Conservation (phyloP, 2,329 filamentous ascomycete species). For the Alternaria tenuissima region DNA sequence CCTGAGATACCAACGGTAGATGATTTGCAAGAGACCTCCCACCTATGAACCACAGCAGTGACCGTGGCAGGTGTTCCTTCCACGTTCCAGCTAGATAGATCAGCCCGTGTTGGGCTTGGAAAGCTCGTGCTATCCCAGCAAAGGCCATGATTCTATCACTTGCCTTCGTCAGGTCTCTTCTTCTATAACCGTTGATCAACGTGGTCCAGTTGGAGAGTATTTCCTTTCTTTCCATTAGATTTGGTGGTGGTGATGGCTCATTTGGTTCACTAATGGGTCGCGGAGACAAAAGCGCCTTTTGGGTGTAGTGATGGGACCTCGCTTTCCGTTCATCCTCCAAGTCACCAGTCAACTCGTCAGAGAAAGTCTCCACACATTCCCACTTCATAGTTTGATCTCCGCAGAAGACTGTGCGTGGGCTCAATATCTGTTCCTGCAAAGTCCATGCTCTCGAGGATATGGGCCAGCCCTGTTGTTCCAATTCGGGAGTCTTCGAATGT, state of each 20-base stretch:
- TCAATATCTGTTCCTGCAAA: slow-evolving; percentile 28
- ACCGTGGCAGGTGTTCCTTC: not conserved
- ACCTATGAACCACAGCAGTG: not conserved
- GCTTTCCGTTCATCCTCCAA: no score
- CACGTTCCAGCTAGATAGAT: not conserved
- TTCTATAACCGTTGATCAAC: not conserved
- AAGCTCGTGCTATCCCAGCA: not conserved
- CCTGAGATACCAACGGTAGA: no score
- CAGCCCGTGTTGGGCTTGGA: not conserved
- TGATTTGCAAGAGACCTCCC: no score
- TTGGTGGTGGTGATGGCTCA: no score
- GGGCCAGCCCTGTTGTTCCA: slow-evolving; percentile 2
- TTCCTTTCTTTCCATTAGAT: no score
- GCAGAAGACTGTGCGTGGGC: slow-evolving; percentile 20
- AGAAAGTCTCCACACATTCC: slow-evolving; percentile 17
- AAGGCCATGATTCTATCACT: not conserved
- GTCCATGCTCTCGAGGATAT: slow-evolving; percentile 1
- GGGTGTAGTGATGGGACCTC: no score
- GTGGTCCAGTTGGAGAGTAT: no score
- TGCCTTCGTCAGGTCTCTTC: not conserved
- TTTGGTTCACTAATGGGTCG: no score
- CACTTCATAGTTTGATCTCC: slow-evolving; percentile 21
- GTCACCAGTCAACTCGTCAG: slow-evolving; percentile 14
- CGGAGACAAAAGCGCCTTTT: no score
- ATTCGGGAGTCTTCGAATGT: no score